These are phyloP conservation scores for Iris macrosiphon DNA, from an alignment of 106 monocot species.

Conservation along the genomic window DNA sequence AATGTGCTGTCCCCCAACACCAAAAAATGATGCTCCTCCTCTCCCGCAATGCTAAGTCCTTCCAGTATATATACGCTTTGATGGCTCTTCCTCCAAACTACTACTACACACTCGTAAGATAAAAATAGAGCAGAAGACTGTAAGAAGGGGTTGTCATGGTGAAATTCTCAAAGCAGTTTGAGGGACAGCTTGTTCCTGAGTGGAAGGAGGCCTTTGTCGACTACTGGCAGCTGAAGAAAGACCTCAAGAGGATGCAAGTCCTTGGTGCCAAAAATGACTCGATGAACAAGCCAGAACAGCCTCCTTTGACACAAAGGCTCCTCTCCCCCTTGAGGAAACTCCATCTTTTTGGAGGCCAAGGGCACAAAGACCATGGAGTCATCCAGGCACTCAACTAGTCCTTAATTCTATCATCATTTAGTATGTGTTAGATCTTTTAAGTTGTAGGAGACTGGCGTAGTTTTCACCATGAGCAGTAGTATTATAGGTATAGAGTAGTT, in stretches of 20 bases:
- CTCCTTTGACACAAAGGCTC: conserved; percentile 27
- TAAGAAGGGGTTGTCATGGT: too few relatives aligned
- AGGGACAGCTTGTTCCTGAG: conserved; percentile 92
- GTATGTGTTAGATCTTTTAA: too few relatives aligned
- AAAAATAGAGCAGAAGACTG: conserved; percentile 1
- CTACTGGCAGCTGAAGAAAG: conserved; percentile 89
- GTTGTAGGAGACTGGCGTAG: too few relatives aligned
- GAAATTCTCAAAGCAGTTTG: conserved; percentile 98
- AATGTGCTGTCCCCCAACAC: conserved; percentile 77
- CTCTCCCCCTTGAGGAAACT: conserved; percentile 41
- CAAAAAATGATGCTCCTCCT: conserved; percentile 17
- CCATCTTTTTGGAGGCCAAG: conserved; percentile 29
- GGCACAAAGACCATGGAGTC: conserved; percentile 36
- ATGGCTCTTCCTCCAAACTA: conserved; percentile 9
- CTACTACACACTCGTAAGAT: conserved; percentile 2
- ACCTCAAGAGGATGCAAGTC: conserved; percentile 74
- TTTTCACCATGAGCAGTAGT: too few relatives aligned
- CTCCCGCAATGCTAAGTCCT: conserved; percentile 4
- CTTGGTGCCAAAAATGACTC: conserved; percentile 2
- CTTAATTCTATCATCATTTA: neutral
- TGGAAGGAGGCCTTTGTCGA: conserved; percentile 99
- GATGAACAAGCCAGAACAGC: conserved; percentile 7
- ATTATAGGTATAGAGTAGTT: too few relatives aligned
- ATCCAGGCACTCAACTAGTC: conserved; percentile 56
- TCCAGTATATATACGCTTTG: conserved; percentile 28